These are phyloP conservation scores for Rubia occidens DNA, from an alignment of 305 asterid species.

Conservation along the genomic window DNA sequence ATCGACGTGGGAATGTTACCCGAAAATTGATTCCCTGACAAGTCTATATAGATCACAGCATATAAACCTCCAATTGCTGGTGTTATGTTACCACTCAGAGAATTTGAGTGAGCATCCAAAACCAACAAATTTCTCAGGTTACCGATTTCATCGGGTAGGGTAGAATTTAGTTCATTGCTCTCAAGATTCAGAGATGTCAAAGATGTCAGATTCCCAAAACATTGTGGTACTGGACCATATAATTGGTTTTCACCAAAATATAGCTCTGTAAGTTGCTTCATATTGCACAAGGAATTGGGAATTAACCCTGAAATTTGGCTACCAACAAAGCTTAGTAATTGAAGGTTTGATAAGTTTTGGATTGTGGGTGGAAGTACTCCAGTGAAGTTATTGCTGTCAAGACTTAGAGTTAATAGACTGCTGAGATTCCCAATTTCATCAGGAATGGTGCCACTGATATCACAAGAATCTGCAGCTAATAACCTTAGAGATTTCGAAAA, in stretches of 20 bases:
- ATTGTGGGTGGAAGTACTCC: slow-evolving; percentile 17
- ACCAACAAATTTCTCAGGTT: slow-evolving; percentile 13
- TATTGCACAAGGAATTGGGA: slow-evolving; percentile 18
- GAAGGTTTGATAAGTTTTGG: slow-evolving; percentile 17
- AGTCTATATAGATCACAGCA: slow-evolving; percentile 15
- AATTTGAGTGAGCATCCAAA: slow-evolving; percentile 21
- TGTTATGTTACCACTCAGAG: slow-evolving; percentile 21
- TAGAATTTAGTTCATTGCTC: slow-evolving; percentile 21
- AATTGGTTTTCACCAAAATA: slow-evolving; percentile 18
- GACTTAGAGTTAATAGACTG: slow-evolving; percentile 10
- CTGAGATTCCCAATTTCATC: slow-evolving; percentile 26
- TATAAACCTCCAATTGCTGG: slow-evolving; percentile 22
- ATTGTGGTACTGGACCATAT: slow-evolving; percentile 22
- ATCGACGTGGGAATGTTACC: slow-evolving; percentile 22
- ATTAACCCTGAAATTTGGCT: slow-evolving; percentile 21
- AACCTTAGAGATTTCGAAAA: slow-evolving; percentile 19
- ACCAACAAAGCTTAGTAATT: slow-evolving; percentile 12
- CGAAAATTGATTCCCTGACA: slow-evolving; percentile 22
- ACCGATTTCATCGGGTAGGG: slow-evolving; percentile 20
- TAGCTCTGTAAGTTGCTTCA: slow-evolving; percentile 16
- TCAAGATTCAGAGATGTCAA: slow-evolving; percentile 16
- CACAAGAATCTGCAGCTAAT: slow-evolving; percentile 10
- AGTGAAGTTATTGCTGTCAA: slow-evolving; percentile 15
- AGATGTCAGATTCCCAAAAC: slow-evolving; percentile 22
- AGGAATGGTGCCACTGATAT: slow-evolving; percentile 19